These are phyloP conservation scores for Acacia crassicarpa DNA, from an alignment of 306 rosid species.

Conservation along the genomic window DNA sequence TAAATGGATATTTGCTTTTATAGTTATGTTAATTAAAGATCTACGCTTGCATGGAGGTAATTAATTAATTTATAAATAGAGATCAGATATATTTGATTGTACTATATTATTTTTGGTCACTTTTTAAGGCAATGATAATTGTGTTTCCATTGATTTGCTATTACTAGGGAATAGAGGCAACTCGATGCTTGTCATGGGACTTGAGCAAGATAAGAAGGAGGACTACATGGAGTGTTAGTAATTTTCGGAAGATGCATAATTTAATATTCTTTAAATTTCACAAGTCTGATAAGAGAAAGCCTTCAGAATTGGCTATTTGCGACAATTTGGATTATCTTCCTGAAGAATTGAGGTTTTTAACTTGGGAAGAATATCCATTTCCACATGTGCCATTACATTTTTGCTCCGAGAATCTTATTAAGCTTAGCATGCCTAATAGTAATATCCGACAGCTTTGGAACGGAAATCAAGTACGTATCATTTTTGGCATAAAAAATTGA, in stretches of 20 bases:
- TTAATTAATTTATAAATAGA: background rate
- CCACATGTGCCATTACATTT: background rate
- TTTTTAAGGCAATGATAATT: background rate
- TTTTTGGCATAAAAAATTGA: background rate
- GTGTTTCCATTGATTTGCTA: background rate
- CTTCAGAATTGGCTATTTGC: background rate
- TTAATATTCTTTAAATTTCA: background rate
- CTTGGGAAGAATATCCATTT: background rate
- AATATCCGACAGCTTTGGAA: background rate
- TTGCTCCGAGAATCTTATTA: background rate
- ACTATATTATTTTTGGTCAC: background rate
- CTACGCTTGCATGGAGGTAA: background rate
- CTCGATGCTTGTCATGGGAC: background rate
- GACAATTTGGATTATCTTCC: background rate
- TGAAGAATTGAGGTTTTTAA: background rate
- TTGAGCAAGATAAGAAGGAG: background rate
- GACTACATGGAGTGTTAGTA: background rate
- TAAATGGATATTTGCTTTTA: too few relatives aligned
- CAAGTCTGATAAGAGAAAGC: background rate
- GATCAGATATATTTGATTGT: background rate
- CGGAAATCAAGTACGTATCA: background rate
- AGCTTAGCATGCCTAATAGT: background rate
- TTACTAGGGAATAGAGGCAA: background rate
- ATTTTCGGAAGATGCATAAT: background rate
- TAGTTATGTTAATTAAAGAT: too few relatives aligned